Evolutionary conservation across 2,329 filamentous ascomycete species (phyloP).

Genomic region (Aspergillus neotritici): DNA sequence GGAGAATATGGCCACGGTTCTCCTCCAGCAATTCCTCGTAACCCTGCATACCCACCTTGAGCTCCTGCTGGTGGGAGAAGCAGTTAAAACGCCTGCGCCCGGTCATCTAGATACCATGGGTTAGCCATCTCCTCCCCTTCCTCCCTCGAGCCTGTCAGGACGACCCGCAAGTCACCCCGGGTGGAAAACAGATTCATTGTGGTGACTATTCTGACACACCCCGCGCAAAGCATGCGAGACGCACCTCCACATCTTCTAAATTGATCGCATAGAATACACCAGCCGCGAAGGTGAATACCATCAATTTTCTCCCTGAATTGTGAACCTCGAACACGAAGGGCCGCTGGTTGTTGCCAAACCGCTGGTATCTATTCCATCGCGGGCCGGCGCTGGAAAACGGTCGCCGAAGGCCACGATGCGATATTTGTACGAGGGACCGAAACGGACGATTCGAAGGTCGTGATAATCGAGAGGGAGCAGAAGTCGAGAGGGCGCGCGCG

Average conservation of each 20-base stretch:
- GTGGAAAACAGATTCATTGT: background rate
- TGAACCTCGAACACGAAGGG: constrained; percentile 12
- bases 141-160: too few relatives aligned
- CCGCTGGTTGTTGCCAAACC: constrained; percentile 12
- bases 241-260: constrained; percentile 50
- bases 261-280: constrained; percentile 51
- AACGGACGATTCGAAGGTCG: background rate
- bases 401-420: background rate
- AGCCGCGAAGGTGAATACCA: constrained; percentile 36
- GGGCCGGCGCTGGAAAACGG: constrained; percentile 12
- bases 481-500: background rate
- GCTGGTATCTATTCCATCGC: constrained; percentile 12
- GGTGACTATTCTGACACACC: background rate
- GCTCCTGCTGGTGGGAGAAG: constrained; percentile 43
- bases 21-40: constrained; percentile 47
- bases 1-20: constrained; percentile 45
- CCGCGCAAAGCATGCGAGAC: constrained; percentile 4
- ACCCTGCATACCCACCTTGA: constrained; percentile 36
- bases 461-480: background rate
- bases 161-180: too few relatives aligned
- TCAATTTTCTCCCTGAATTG: constrained; percentile 21
- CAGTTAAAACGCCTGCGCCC: constrained; percentile 56
- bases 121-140: too few relatives aligned
- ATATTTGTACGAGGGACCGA: background rate
- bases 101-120: constrained; percentile 38